Percentiles rank a stretch among this genome's conserved stretches.
Conservation (phyloP, 129 eudicot genomes). For the Centrapalus pauciflorus region DNA sequence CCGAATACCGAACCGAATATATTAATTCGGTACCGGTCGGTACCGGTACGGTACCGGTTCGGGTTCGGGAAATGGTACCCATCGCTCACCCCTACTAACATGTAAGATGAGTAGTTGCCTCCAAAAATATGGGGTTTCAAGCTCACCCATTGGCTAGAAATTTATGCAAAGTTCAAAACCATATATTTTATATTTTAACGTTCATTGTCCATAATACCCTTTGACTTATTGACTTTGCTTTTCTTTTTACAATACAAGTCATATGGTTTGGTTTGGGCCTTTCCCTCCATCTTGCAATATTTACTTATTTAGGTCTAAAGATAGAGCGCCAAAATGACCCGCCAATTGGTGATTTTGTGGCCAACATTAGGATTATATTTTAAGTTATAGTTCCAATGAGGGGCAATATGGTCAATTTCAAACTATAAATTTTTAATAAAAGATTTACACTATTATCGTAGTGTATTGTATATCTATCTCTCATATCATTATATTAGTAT, state of each 20-base stretch:
- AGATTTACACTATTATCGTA: too few species aligned
- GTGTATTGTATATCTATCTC: too few species aligned
- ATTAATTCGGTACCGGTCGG: too few species aligned
- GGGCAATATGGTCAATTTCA: constrained; percentile 1
- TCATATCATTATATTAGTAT: too few species aligned
- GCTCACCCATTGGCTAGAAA: neutral
- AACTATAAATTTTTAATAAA: too few species aligned
- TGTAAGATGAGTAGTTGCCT: neutral
- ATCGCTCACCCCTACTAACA: too few species aligned
- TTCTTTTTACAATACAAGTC: neutral
- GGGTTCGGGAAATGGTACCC: too few species aligned
- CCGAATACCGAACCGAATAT: too few species aligned
- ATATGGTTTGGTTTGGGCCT: neutral
- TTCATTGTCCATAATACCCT: constrained; percentile 16
- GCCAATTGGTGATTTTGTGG: constrained; percentile 13
- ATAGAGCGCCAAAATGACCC: constrained; percentile 39
- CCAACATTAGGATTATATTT: neutral
- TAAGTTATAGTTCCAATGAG: neutral
- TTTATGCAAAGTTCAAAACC: neutral
- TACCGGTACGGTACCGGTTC: too few species aligned
- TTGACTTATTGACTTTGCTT: neutral
- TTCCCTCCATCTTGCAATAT: constrained; percentile 25
- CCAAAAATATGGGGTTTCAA: constrained; percentile 7
- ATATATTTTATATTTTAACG: neutral
- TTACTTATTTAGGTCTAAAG: constrained; percentile 6